Base-by-base conservation (phyloP, 768 basidiomycete genomes). In the Tricholoma bakamatsutake region DNA sequence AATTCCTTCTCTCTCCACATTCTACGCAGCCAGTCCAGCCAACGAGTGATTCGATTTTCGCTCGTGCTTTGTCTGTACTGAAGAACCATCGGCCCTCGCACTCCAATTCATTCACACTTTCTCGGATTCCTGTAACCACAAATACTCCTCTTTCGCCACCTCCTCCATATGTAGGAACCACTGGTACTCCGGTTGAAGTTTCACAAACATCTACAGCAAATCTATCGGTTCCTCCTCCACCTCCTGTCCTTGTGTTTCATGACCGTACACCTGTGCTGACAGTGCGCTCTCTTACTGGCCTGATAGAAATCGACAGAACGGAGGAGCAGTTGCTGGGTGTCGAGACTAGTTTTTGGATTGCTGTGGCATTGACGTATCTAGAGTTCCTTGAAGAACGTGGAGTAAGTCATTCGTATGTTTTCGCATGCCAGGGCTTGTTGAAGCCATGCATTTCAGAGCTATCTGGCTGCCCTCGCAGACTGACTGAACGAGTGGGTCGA, bases 341-440 rank as follows among this genome's bases (percentile, higher is more conserved):
- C 28, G 87, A 90, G 48, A 79, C 80, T 27, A 83, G 83, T 52
- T 92, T 92, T 64, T 92, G 88, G 84, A 76, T 93, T 45, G 81
- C 87, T 0, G 73, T 88, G 39, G 84, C 84, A 0, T 66, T 91
- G 62, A 84, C 87, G 2, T 93, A 90, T 66, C 68, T 89, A 11
- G 88, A 88, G 56, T 92, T 89, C 63, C 67, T 92, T 61, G 81
- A 80, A 62, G 88, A 91, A 60, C 77, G 88, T 62, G 89, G 90
- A 74, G 90, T 89, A 59, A 57, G 84, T 69, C 39, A 27, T 21
- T 34, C 53, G 15, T 30, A 48, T 8, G n/a, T 12, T 12, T 3
- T 21, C 21, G 3, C 45, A 31, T 33, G 28, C 17, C n/a, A 48
- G 1, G 18, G 17, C 8, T 35, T 53, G 11, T 33, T 57, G 45